Base-by-base conservation (phyloP, 2,329 filamentous ascomycete genomes). In the Neonectria sp. region DNA sequence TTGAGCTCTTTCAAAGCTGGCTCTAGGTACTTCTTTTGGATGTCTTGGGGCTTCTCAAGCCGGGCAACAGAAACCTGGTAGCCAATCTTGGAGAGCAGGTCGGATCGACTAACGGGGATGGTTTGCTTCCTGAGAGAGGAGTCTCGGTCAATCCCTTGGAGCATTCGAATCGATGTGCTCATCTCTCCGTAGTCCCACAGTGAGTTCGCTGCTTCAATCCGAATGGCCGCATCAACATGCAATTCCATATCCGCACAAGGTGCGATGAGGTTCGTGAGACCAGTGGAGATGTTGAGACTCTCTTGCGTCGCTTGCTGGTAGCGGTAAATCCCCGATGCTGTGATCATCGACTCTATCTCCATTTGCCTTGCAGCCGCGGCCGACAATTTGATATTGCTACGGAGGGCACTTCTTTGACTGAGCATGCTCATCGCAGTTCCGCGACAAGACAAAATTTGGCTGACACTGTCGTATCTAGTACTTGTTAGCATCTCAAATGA, bases 111-210 rank as follows among this genome's bases (percentile, higher is more conserved):
- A 33, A 97, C 88, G 3, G 86, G 82, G 51, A 97, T 89, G 1
- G 89, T 89, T 78, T 97, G 93, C 65, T 88, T 89, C 61, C 89
- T 89, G 3, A 93, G 80, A 31, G 89, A 86, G 45, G 86, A 84
- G 58, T 89, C 85, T 48, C 71, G 75, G 61, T 92, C 88, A 12
- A 98, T 86, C 49, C 89, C 88, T 75, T 95, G 92, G 24, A 98
- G 88, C 87, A 98, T 95, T 43, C 91, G 89, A 67, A 99, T 97
- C 0, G 96, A 97, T 0, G 93, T 90, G 24, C 92, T 90, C 84
- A 94, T 93, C 79, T 99, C 95, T 13, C 95, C 95, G 77, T 97
- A 93, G 69, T 97, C 94, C 95, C 96, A 99, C 1, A 99, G 84
- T 7, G 97, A 94, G 75, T 93, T 94, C 12, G 97, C 95, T 8